Conservation (phyloP, 2,329 filamentous ascomycete genomes). For the Fulvia fulva region DNA sequence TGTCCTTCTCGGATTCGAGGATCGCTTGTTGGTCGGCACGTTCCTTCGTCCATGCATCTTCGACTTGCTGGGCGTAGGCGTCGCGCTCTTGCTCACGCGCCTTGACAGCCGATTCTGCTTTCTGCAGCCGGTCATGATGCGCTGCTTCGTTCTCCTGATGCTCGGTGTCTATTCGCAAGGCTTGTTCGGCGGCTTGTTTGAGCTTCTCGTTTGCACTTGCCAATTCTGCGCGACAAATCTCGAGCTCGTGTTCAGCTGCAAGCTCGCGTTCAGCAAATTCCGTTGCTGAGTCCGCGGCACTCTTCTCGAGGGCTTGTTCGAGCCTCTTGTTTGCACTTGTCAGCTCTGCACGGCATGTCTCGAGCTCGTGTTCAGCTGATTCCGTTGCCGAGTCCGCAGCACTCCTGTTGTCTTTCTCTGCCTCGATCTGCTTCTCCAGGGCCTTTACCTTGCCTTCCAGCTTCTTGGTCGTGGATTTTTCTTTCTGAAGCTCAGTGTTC, state of each 20-base stretch:
- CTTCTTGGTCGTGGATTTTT: neutral
- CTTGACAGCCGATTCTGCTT: neutral
- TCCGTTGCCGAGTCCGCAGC: neutral
- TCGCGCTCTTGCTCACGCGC: neutral
- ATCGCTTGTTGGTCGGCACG: conserved; percentile 3
- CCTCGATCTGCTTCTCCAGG: conserved; percentile 4
- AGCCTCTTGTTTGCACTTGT: neutral
- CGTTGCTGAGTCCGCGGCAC: no score
- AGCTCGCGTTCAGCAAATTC: no score
- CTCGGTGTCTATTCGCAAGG: no score
- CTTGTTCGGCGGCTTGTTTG: neutral
- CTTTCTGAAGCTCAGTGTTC: neutral
- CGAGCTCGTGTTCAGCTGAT: neutral
- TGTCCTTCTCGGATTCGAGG: neutral
- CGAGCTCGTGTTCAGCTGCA: no score
- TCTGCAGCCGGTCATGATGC: conserved; percentile 2
- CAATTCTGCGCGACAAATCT: no score
- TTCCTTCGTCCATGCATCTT: neutral
- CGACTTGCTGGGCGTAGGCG: neutral
- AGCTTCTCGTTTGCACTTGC: no score
- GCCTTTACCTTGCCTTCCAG: neutral
- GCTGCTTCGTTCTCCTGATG: neutral
- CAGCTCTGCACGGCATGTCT: neutral
- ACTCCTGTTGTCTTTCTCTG: neutral
- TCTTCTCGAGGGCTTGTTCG: neutral